phyloP scores from a whole-genome alignment of 1,139 yeast genomes.

The Magnusiomyces ingens region DNA sequence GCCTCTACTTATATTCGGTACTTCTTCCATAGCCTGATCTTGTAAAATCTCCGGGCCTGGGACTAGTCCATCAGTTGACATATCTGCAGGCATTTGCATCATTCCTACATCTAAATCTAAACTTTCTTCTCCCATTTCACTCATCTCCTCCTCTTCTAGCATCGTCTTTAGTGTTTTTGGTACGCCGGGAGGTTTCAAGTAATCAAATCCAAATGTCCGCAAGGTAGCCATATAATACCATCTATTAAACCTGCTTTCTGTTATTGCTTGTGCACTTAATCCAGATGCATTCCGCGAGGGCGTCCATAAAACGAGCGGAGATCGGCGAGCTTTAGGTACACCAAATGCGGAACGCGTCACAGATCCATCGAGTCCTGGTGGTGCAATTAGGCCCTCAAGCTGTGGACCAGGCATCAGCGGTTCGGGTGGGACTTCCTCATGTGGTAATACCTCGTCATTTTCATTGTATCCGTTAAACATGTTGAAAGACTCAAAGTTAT shows the following conservation, averaged over 20 bases:
- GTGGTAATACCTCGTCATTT: slow-evolving; percentile 2
- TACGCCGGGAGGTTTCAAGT: slow-evolving; percentile 22
- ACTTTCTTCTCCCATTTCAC: slow-evolving; percentile 7
- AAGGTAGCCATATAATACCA: slow-evolving; percentile 16
- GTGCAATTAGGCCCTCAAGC: slow-evolving; percentile 2
- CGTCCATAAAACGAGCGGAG: slow-evolving; percentile 4
- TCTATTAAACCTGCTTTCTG: neutral
- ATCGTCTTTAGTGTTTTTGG: slow-evolving; percentile 21
- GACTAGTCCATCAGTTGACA: no score
- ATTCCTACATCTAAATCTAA: slow-evolving; percentile 3
- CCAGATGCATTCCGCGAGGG: neutral
- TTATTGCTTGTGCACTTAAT: slow-evolving; percentile 2
- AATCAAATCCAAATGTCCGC: slow-evolving; percentile 23
- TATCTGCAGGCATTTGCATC: neutral
- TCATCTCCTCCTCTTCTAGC: slow-evolving; percentile 17
- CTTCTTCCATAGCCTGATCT: no score
- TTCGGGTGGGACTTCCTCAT: slow-evolving; percentile 1
- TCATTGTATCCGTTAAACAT: slow-evolving; percentile 4
- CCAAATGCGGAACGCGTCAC: neutral
- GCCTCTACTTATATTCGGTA: no score
- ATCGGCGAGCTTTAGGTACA: slow-evolving; percentile 1
- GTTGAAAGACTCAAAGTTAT: slow-evolving; percentile 1
- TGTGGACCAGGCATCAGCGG: neutral
- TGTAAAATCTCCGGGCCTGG: no score
- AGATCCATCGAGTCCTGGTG: slow-evolving; percentile 4